Evolutionary conservation across 345 rosid genomes (phyloP), one percentile per base, ranked within the genome.

Genomic region (Rhizophora apiculata): DNA sequence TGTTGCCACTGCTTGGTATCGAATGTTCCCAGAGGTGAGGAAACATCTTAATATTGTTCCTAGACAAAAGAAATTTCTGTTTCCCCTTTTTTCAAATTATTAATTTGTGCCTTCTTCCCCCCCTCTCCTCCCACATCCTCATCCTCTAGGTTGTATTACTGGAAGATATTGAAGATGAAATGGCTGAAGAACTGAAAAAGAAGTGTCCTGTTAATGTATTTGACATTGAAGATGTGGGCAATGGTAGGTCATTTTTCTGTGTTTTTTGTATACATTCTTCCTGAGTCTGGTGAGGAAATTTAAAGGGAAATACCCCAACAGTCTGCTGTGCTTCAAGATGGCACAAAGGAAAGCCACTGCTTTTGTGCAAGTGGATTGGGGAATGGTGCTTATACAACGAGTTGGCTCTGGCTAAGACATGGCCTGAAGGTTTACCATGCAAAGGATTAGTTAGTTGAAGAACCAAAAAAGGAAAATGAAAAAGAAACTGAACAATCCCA

Each of bases 1-100:
- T 16, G 99, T 95, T 34, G 99, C 85, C 36, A 90, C 98, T 56
- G 86, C 96, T 70, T 95, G 96, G 98, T 95, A 92, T 74, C 84
- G 94, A 73, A 88, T 95, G 99, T 93, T 87, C 82, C 96, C 99
- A 34, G 96, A 95, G 96, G 98, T 88, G 72, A 64, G 76, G 26
- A 54, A 6, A 55, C 51, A 37, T 74, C 5, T 66, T 72, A 48
- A 18, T 39, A 13, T 67, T 49, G 48, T 6, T 67, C 30, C 65
- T 39, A 15, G 27, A 75, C 34, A 3, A 3, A 16, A 43, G 39
- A 46, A 49, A 8, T 39, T 67, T 62, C 19, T 59, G 56, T 54
- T 60, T 16, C 22, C 20, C 37, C 0, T 7, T 22, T 3, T 62
- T 3, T 31, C 8, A 21, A 20, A 56, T 63, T 6, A 16, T 29